Conservation (phyloP, 2,329 filamentous ascomycete species). For the Hypoxylon sp. region DNA sequence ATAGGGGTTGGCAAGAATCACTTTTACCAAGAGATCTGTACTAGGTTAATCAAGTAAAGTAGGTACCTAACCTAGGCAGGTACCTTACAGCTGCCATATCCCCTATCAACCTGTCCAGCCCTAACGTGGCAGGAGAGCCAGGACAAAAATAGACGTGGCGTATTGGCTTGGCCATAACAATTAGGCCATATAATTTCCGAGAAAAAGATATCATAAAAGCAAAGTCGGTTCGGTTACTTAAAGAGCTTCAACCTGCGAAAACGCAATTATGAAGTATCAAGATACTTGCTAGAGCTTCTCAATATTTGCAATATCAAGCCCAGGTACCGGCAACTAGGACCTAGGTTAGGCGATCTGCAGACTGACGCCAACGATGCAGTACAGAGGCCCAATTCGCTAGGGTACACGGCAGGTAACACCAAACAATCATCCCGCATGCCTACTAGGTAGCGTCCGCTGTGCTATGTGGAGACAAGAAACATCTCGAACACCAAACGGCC, state of each 20-base stretch:
- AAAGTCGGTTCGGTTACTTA: no score
- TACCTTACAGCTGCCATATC: not conserved
- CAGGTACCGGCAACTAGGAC: not conserved
- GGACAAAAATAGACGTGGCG: not conserved
- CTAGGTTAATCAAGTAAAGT: not conserved
- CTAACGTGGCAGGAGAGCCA: no score
- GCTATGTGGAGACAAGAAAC: not conserved
- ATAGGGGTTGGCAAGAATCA: no score
- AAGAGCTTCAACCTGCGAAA: no score
- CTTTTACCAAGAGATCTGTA: not conserved
- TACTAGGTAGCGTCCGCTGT: not conserved
- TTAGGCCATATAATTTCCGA: no score
- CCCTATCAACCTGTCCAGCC: not conserved
- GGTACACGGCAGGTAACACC: not conserved
- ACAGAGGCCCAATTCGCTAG: not conserved
- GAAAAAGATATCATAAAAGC: no score
- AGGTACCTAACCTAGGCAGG: not conserved
- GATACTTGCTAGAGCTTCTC: no score
- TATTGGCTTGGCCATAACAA: not conserved
- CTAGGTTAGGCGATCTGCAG: conserved; percentile 6
- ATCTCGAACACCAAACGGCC: not conserved
- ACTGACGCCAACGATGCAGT: conserved; percentile 5
- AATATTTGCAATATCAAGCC: not conserved
- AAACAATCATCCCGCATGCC: not conserved
- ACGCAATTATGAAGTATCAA: no score